Evolutionary conservation across 2,329 filamentous ascomycete species (phyloP).

Genomic region (Trichoderma asperellum): DNA sequence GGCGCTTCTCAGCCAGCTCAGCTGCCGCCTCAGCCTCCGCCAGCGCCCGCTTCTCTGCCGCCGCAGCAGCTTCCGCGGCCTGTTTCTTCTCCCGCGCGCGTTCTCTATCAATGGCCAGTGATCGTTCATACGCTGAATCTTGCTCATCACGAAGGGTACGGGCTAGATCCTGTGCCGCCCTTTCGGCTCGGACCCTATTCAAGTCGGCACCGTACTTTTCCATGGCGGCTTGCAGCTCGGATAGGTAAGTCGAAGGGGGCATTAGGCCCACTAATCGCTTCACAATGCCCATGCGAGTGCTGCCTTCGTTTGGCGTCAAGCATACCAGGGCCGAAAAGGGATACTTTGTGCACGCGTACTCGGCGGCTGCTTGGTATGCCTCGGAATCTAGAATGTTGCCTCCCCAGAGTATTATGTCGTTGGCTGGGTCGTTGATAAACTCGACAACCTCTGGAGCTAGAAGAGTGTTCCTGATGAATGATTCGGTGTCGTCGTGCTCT

Average conservation of each 20-base stretch:
- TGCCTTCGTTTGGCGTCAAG: constrained; percentile 81
- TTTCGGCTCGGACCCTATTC: constrained; percentile 71
- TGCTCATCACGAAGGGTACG: constrained; percentile 83
- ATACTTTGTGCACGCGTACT: constrained; percentile 88
- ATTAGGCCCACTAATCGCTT: constrained; percentile 76
- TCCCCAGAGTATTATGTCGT: constrained; percentile 87
- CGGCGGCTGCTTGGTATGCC: constrained; percentile 88
- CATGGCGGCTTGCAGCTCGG: constrained; percentile 74
- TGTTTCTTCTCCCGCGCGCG: constrained; percentile 76
- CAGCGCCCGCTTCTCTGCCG: constrained; percentile 65
- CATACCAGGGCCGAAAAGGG: constrained; percentile 87
- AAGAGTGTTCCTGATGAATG: constrained; percentile 81
- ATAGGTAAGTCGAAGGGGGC: constrained; percentile 70
- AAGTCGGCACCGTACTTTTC: constrained; percentile 77
- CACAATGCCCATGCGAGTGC: constrained; percentile 88
- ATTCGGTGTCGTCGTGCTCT: constrained; percentile 88
- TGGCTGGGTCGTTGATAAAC: constrained; percentile 74
- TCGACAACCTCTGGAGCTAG: constrained; percentile 72
- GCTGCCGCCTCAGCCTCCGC: constrained; percentile 65
- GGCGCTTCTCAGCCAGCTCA: constrained; percentile 48
- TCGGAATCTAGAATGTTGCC: constrained; percentile 93
- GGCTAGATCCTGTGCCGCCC: constrained; percentile 79
- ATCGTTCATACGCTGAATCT: constrained; percentile 91
- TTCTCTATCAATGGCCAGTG: constrained; percentile 84
- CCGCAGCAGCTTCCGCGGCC: constrained; percentile 71